phyloP scores from a whole-genome alignment of 306 rosid species.

The Cicer arietinum region DNA sequence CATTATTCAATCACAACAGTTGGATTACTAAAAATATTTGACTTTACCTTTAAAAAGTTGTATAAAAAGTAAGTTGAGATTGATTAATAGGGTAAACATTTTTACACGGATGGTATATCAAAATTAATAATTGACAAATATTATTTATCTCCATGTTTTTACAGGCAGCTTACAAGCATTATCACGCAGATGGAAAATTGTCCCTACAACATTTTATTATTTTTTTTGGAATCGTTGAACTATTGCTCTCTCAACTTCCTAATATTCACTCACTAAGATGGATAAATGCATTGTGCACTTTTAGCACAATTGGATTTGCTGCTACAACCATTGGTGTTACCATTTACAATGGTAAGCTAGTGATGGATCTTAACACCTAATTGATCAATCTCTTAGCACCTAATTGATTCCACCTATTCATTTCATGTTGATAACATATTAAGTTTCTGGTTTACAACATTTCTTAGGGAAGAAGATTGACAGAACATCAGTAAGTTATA shows the following conservation, averaged over 20 bases:
- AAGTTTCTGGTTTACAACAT: slow-evolving; percentile 12
- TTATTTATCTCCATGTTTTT: slow-evolving; percentile 5
- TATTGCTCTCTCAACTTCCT: slow-evolving; percentile 77
- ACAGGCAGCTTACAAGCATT: slow-evolving; percentile 74
- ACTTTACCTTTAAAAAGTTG: no score
- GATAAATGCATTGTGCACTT: slow-evolving; percentile 84
- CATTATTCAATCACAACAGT: no score
- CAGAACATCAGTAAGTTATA: slow-evolving; percentile 60
- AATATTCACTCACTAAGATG: slow-evolving; percentile 78
- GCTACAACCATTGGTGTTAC: slow-evolving; percentile 76
- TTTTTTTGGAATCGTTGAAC: slow-evolving; percentile 76
- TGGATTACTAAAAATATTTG: no score
- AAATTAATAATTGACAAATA: no score
- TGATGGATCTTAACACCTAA: background rate
- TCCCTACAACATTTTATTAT: slow-evolving; percentile 71
- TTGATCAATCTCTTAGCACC: background rate
- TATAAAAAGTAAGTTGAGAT: no score
- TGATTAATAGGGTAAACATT: no score
- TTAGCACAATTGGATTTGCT: slow-evolving; percentile 79
- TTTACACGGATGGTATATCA: no score
- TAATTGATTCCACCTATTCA: slow-evolving; percentile 9
- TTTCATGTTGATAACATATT: background rate
- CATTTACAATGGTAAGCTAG: slow-evolving; percentile 62
- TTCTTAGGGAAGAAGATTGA: slow-evolving; percentile 66
- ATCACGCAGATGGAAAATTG: slow-evolving; percentile 58